Evolutionary conservation across 176 grass and related monocot species (phyloP), one percentile per base, ranked within the genome.

Genomic region (Carex pumila): DNA sequence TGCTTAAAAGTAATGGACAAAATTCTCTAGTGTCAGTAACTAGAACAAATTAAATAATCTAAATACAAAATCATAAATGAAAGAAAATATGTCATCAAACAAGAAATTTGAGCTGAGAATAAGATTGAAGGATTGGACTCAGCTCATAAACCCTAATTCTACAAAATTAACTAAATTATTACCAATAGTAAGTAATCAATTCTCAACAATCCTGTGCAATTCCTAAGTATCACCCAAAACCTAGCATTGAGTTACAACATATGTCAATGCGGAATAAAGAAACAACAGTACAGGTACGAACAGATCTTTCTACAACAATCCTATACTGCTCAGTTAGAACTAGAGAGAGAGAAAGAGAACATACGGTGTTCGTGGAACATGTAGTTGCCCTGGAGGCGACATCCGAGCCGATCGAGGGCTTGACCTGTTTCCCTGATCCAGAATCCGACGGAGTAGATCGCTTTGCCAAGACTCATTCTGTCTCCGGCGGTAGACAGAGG

Each of bases 351-450:
- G 29, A 37, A 9, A 25, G 8, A 41, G 60, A 45, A 21, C 91
- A 90, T 93, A 98, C 95, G 70, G 74, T 98, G 95, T 84, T 98
- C 92, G 4, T 98, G 91, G 95, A 98, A 98, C 86, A 71, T 86
- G 82, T 98, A 98, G 67, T 93, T 94, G 62, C 95, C 95, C 92
- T 98, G 95, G 87, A 98, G 90, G 82, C 95, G 95, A 86, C 89
- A 86, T 65, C 95, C 95, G 79, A 98, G 84, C 65, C 95, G 95
- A 69, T 98, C 95, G 84, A 98, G 70, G 74, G 95, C 95, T 80
- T 94, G 95, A 65, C 95, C 95, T 65, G 95, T 94, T 87, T 94
- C 95, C 85, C 92, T 89, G 87, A 98, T 92, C 95, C 95, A 98
- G 89, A 98, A 94, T 61, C 95, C 95, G 47, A 98, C 91, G 76